These are phyloP conservation scores for Termitomyces heimii DNA, from an alignment of 768 basidiomycete species.

Conservation along the genomic window DNA sequence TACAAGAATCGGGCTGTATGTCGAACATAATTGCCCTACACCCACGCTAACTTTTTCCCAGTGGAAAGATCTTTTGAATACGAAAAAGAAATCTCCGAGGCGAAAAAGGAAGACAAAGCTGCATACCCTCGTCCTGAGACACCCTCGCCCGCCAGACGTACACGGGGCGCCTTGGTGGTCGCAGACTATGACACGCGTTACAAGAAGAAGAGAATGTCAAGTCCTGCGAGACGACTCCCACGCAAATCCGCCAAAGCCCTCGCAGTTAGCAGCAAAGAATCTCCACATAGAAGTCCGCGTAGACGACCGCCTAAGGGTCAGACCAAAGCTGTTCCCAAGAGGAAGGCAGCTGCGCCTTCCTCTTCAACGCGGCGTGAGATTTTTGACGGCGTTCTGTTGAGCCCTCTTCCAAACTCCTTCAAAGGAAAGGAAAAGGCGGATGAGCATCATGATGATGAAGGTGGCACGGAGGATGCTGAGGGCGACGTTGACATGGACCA, in stretches of 20 bases:
- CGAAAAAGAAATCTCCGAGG: background rate
- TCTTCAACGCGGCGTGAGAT: slow-evolving; percentile 9
- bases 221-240: slow-evolving; percentile 8
- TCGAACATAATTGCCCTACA: background rate
- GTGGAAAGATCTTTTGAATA: slow-evolving; percentile 11
- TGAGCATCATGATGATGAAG: background rate
- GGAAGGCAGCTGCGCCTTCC: background rate
- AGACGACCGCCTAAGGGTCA: slow-evolving; percentile 3
- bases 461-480: slow-evolving; percentile 7
- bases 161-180: slow-evolving; percentile 5
- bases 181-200: slow-evolving; percentile 17
- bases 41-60: background rate
- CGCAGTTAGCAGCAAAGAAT: background rate
- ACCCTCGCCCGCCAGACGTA: background rate
- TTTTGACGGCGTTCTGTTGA: slow-evolving; percentile 15
- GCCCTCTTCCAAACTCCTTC: background rate
- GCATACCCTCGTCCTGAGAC: background rate
- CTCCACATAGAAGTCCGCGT: slow-evolving; percentile 4
- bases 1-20: slow-evolving; percentile 13
- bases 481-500: slow-evolving; percentile 6
- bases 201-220: slow-evolving; percentile 11
- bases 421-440: slow-evolving; percentile 11
- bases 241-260: background rate
- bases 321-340: background rate
- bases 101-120: slow-evolving; percentile 5